Evolutionary conservation across 2,329 filamentous ascomycete genomes (phyloP).

Genomic region (Herpomyces periplanetae): DNA sequence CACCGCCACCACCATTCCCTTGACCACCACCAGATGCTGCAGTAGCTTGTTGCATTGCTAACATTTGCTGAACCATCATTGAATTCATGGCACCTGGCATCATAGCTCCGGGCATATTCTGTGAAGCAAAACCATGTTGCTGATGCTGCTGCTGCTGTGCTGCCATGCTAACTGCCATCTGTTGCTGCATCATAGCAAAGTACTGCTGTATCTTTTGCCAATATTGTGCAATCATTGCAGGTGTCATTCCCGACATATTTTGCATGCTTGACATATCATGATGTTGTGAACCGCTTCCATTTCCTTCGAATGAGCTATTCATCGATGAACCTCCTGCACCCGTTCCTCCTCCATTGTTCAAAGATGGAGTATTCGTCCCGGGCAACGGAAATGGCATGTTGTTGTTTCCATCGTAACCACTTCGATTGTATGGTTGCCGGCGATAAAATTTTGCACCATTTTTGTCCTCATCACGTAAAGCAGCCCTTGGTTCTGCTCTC

Average conservation of each 20-base stretch:
- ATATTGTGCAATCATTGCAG: slow-evolving; percentile 90
- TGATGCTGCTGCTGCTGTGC: slow-evolving; percentile 8
- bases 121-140: slow-evolving; percentile 16
- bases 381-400: slow-evolving; percentile 6
- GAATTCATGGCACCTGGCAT: slow-evolving; percentile 16
- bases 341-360: slow-evolving; percentile 12
- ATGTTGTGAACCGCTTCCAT: slow-evolving; percentile 7
- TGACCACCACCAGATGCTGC: too few species aligned
- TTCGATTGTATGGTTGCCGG: slow-evolving; percentile 7
- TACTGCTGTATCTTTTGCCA: slow-evolving; percentile 97
- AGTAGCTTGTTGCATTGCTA: slow-evolving; percentile 6
- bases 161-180: slow-evolving; percentile 18
- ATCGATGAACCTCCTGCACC: slow-evolving; percentile 7
- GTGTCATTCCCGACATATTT: slow-evolving; percentile 28
- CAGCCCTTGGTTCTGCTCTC: slow-evolving; percentile 76
- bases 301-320: slow-evolving; percentile 9
- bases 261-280: slow-evolving; percentile 6
- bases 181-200: slow-evolving; percentile 72
- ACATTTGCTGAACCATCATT: slow-evolving; percentile 11
- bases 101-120: slow-evolving; percentile 6
- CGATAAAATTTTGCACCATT: slow-evolving; percentile 9
- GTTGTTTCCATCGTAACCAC: slow-evolving; percentile 6
- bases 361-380: slow-evolving; percentile 10
- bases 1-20: too few species aligned
- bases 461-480: slow-evolving; percentile 54